Base-by-base conservation (phyloP, 805 yeast genomes). In the Wickerhamomyces chambardii region DNA sequence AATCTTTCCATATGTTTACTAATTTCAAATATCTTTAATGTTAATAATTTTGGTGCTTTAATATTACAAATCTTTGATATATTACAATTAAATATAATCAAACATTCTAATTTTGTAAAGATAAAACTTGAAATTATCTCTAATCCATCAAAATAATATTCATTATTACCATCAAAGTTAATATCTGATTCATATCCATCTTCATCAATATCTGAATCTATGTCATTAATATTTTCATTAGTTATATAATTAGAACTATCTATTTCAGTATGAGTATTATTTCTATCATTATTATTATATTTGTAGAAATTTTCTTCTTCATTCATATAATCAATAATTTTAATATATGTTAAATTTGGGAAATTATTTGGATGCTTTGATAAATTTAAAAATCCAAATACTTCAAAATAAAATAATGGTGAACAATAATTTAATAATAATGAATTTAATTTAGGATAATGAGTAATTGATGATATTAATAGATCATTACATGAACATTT, bases 111-210 rank as follows among this genome's bases (percentile, higher is more conserved):
- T 3, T 32, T 29, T 3, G 47, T 39, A 17, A 44, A 33, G 6
- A 14, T 34, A 16, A 39, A 32, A 26, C 48, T 50, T 15, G 42
- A 44, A 3, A 50, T 26, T 4, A 50, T 46, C 35, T 50, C 55
- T 16, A 50, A 25, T 0, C 55, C 66, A 38, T 60, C 62, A 41
- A 64, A 59, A 38, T 59, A 61, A 28, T 62, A 46, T 32, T 48
- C 55, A 24, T 14, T 24, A 5, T 55, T 56, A 31, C 47, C 57
- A 31, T 61, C 63, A 37, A 58, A 61, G 19, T 53, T 57, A n/a
- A 53, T 43, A 17, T 53, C 55, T 4, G 56, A 54, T 22, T 56
- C 55, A 21, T 51, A 52, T 15, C 55, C 62, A 28, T 51, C 53
- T 12, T 56, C 59, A 31, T 44, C 52, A 2, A 43, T 46, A 11